phyloP scores from a whole-genome alignment of 1,139 yeast species.

The Blastobotrys elegans region DNA sequence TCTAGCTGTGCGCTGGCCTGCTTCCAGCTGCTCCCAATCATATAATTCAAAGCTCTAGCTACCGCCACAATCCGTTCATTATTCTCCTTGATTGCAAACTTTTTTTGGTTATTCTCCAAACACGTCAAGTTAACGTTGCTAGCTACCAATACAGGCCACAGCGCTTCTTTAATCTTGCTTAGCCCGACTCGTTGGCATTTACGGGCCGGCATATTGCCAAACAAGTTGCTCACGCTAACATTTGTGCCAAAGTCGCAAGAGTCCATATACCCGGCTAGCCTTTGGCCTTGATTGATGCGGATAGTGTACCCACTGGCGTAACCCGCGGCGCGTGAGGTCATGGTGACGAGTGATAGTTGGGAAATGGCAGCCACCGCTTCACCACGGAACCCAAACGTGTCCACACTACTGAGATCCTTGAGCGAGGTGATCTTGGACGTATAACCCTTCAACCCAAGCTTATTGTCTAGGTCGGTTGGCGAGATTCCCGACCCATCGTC shows the following conservation, averaged over 20 bases:
- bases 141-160: conserved; percentile 2
- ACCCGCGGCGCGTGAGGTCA: conserved; percentile 24
- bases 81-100: neutral
- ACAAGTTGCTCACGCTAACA: conserved; percentile 46
- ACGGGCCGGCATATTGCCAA: conserved; percentile 57
- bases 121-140: neutral
- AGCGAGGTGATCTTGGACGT: conserved; percentile 19
- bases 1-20: neutral
- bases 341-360: conserved; percentile 27
- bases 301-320: conserved; percentile 35
- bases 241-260: conserved; percentile 43
- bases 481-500: conserved; percentile 55
- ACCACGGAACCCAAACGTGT: conserved; percentile 76
- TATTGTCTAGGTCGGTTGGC: conserved; percentile 46
- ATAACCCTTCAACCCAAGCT: conserved; percentile 24
- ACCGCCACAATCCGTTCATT: neutral
- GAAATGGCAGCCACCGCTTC: conserved; percentile 67
- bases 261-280: conserved; percentile 12
- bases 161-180: neutral
- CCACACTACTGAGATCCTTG: conserved; percentile 47
- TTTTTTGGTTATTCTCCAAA: neutral
- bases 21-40: neutral
- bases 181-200: conserved; percentile 20
- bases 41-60: neutral
- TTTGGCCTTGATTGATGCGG: conserved; percentile 19